phyloP scores from a whole-genome alignment of 2,329 filamentous ascomycete genomes.

The Alternaria burnsii region DNA sequence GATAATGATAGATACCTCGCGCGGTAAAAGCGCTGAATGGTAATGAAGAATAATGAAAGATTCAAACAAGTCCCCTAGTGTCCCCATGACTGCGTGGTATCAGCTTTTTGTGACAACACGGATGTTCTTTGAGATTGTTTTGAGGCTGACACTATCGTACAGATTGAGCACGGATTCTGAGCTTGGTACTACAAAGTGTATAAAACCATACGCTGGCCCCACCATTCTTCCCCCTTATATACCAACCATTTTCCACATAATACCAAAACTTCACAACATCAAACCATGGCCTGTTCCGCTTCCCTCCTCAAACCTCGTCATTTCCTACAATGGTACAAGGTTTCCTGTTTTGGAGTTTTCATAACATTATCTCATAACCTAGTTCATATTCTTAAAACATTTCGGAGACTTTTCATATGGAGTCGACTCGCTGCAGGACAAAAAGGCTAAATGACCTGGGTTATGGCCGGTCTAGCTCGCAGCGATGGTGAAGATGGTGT shows the following conservation, averaged over 20 bases:
- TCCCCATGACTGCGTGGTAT: background rate
- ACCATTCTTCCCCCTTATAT: background rate
- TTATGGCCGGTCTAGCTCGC: too few species aligned
- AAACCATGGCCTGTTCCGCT: background rate
- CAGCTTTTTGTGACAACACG: background rate
- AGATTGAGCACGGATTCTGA: background rate
- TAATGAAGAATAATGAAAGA: background rate
- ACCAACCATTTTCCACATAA: background rate
- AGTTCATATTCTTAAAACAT: too few species aligned
- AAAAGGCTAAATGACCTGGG: too few species aligned
- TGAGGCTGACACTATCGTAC: background rate
- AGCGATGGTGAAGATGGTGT: too few species aligned
- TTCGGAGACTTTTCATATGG: too few species aligned
- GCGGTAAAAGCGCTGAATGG: background rate
- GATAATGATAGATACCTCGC: background rate
- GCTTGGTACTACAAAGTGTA: background rate
- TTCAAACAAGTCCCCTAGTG: background rate
- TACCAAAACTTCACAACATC: background rate
- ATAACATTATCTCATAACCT: too few species aligned
- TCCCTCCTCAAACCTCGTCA: too few species aligned
- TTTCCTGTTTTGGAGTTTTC: too few species aligned
- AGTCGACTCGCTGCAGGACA: too few species aligned
- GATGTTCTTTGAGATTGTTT: background rate
- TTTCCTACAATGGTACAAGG: too few species aligned
- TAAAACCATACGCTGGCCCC: background rate